A percentile compares a stretch with the other conserved stretches of the same genome.
Evolutionary conservation across 73 alveolate species (phyloP).

Genomic region (Durusdinium trenchii): DNA sequence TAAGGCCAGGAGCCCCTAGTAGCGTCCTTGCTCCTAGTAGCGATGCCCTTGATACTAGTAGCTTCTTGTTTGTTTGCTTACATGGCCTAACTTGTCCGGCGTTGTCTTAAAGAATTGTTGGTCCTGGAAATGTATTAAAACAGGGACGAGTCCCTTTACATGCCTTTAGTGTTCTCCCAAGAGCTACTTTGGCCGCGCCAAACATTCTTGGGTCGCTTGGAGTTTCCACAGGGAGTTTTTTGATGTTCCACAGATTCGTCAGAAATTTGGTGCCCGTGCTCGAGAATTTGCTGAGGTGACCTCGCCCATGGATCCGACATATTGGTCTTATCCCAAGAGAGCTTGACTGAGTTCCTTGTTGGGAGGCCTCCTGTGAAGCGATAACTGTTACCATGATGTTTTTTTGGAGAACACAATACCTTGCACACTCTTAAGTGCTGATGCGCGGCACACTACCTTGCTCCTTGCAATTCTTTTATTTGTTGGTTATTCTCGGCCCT

Average conservation of each 20-base stretch:
- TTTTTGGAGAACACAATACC: no score
- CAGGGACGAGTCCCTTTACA: background rate
- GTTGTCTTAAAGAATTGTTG: background rate
- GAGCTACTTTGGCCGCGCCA: background rate
- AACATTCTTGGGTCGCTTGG: background rate
- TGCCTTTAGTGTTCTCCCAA: background rate
- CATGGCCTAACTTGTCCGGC: background rate
- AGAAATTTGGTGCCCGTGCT: background rate
- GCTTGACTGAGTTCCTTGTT: no score
- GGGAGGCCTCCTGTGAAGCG: no score
- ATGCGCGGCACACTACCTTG: no score
- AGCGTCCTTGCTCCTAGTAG: no score
- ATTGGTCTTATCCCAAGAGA: background rate
- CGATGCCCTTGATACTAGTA: no score
- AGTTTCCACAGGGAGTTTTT: background rate
- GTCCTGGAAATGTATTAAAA: background rate
- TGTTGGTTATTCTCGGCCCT: no score
- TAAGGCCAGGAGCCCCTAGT: no score
- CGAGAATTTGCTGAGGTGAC: conserved; percentile 18
- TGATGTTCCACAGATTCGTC: background rate
- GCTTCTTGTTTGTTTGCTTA: background rate
- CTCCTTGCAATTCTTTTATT: no score
- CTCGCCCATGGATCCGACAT: conserved; percentile 73
- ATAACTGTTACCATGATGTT: no score
- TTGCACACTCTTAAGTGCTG: no score